phyloP scores from a whole-genome alignment of 2,329 filamentous ascomycete genomes.

The Dothistroma pini region DNA sequence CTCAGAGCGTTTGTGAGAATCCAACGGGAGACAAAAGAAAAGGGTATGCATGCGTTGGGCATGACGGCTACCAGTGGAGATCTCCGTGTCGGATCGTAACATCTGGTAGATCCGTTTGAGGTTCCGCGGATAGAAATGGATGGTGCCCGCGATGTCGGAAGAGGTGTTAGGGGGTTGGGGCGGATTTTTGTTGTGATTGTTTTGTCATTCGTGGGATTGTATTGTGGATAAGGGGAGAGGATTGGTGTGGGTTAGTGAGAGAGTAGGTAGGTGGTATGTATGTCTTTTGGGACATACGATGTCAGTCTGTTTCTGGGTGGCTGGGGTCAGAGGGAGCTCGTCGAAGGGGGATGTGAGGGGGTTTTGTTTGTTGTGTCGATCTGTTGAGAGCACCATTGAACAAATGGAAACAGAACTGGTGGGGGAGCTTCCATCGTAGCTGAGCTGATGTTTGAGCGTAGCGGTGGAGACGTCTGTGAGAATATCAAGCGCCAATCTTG shows the following conservation, averaged over 20 bases:
- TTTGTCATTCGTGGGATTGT: too few species aligned
- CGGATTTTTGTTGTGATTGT: background rate
- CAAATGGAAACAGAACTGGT: background rate
- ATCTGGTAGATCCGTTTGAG: background rate
- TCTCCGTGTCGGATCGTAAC: background rate
- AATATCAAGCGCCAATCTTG: background rate
- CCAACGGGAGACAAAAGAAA: too few species aligned
- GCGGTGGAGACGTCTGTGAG: background rate
- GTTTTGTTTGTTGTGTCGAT: background rate
- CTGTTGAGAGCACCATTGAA: background rate
- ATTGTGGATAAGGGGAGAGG: background rate
- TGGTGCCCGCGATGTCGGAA: background rate
- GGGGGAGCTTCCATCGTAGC: background rate
- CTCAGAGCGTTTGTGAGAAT: too few species aligned
- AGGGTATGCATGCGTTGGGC: background rate
- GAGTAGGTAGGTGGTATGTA: too few species aligned
- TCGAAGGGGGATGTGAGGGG: too few species aligned
- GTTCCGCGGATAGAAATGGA: background rate
- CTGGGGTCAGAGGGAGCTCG: too few species aligned
- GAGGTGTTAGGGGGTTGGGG: background rate
- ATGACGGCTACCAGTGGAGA: background rate
- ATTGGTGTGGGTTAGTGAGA: background rate
- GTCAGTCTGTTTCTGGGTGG: too few species aligned
- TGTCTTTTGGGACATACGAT: too few species aligned
- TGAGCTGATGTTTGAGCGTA: background rate